A percentile compares a stretch with the other conserved stretches of the same genome.
Conservation (phyloP, 495 filamentous ascomycete species). For the Lepraria neglecta region DNA sequence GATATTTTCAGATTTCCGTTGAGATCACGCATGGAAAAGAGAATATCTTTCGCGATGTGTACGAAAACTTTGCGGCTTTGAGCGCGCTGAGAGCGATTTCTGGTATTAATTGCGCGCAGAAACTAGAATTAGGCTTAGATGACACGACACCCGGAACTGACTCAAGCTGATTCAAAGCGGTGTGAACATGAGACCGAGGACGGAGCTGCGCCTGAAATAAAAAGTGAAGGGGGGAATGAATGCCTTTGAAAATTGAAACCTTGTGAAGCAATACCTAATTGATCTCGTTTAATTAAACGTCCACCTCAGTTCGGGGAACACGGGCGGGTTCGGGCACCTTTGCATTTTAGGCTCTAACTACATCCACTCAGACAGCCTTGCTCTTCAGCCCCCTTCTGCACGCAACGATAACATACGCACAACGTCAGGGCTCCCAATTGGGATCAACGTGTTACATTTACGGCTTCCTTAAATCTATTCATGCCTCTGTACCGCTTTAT, state of each 20-base stretch:
- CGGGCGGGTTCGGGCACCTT: too few relatives aligned
- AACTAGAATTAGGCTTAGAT: too few relatives aligned
- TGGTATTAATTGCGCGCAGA: too few relatives aligned
- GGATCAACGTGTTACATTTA: neutral
- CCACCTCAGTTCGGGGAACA: too few relatives aligned
- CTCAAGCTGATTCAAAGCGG: neutral
- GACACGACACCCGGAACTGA: too few relatives aligned
- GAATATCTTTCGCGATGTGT: too few relatives aligned
- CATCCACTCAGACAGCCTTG: slow-evolving; percentile 1
- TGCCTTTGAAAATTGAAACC: neutral
- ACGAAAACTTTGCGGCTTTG: neutral
- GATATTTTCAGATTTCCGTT: too few relatives aligned
- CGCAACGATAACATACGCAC: neutral
- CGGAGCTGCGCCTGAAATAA: slow-evolving; percentile 1
- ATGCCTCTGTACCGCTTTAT: neutral
- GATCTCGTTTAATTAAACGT: too few relatives aligned
- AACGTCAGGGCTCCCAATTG: slow-evolving; percentile 16
- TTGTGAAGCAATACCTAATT: too few relatives aligned
- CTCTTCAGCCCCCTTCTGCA: neutral
- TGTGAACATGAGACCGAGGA: neutral
- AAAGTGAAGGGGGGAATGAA: neutral
- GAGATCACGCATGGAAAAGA: too few relatives aligned
- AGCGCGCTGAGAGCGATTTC: neutral
- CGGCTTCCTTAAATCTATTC: slow-evolving; percentile 2
- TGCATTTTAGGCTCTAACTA: too few relatives aligned